These are phyloP conservation scores for Sporothrix curviconia DNA, from an alignment of 2,329 filamentous ascomycete genomes.

Conservation along the genomic window DNA sequence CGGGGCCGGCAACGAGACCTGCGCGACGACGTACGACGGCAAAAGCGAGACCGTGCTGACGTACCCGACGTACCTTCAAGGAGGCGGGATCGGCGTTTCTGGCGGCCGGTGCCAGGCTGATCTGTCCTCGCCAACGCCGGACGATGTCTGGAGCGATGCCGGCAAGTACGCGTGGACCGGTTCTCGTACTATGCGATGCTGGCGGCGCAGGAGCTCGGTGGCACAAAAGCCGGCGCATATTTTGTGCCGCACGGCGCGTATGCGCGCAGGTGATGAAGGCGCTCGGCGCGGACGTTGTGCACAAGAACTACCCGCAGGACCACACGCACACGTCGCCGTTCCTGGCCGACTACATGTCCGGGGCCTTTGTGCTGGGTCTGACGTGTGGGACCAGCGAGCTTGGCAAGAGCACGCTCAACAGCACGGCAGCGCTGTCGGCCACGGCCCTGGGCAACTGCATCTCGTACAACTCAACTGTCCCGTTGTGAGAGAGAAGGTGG, in stretches of 20 bases:
- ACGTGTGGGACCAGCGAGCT: conserved; percentile 17
- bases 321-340: conserved; percentile 56
- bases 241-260: conserved; percentile 53
- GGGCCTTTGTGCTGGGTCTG: conserved; percentile 40
- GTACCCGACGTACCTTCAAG: conserved; percentile 52
- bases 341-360: conserved; percentile 49
- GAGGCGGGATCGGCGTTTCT: conserved; percentile 49
- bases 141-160: conserved; percentile 51
- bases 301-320: conserved; percentile 50
- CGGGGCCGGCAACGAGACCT: conserved; percentile 46
- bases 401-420: conserved; percentile 13
- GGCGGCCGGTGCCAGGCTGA: conserved; percentile 53
- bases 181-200: conserved; percentile 48
- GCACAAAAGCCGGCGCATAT: conserved; percentile 35
- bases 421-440: conserved; percentile 11
- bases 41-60: conserved; percentile 51
- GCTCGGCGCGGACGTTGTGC: conserved; percentile 42
- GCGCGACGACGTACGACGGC: conserved; percentile 34
- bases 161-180: conserved; percentile 46
- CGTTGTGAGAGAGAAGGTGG: not conserved
- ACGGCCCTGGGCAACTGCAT: conserved; percentile 15
- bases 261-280: conserved; percentile 43
- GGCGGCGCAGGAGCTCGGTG: conserved; percentile 31
- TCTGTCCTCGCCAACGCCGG: conserved; percentile 51
- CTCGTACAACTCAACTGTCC: conserved; percentile 13